Evolutionary conservation across 2,329 filamentous ascomycete genomes (phyloP).

Genomic region (Aspergillus persii): DNA sequence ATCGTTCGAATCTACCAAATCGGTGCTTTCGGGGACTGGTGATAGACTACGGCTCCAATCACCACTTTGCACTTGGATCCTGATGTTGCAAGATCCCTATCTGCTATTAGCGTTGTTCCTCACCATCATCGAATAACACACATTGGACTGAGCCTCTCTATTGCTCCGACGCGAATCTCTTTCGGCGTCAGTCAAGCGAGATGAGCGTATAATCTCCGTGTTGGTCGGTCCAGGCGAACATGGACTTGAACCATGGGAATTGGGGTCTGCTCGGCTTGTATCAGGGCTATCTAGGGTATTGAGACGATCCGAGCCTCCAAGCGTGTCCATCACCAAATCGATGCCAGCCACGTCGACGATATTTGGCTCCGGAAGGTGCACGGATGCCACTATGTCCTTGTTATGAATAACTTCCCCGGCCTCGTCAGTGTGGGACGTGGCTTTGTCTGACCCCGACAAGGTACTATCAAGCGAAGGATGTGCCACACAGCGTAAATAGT

Average conservation of each 20-base stretch:
- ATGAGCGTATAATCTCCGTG: not conserved
- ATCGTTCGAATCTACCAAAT: not conserved
- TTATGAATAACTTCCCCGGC: not conserved
- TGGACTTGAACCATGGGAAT: not conserved
- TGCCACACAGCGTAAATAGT: not conserved
- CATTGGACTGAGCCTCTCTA: not conserved
- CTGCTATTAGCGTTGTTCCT: not conserved
- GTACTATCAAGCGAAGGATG: not conserved
- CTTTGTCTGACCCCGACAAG: not conserved
- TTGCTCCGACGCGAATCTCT: not conserved
- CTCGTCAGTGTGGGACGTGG: not conserved
- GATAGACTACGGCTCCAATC: not conserved
- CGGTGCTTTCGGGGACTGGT: not conserved
- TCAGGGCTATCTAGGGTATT: not conserved
- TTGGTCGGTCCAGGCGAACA: not conserved
- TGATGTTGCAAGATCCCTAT: not conserved
- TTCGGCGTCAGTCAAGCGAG: not conserved
- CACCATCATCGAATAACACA: conserved; percentile 1
- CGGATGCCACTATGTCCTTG: not conserved
- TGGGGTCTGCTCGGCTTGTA: not conserved
- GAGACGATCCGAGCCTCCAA: not conserved
- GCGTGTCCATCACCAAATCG: not conserved
- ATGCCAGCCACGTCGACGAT: not conserved
- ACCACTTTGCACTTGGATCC: not conserved
- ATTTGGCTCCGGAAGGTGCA: not conserved